Evolutionary conservation across 2,329 filamentous ascomycete genomes (phyloP), one percentile per base, ranked within the genome.

Genomic region (Parafenestella ontariensis): DNA sequence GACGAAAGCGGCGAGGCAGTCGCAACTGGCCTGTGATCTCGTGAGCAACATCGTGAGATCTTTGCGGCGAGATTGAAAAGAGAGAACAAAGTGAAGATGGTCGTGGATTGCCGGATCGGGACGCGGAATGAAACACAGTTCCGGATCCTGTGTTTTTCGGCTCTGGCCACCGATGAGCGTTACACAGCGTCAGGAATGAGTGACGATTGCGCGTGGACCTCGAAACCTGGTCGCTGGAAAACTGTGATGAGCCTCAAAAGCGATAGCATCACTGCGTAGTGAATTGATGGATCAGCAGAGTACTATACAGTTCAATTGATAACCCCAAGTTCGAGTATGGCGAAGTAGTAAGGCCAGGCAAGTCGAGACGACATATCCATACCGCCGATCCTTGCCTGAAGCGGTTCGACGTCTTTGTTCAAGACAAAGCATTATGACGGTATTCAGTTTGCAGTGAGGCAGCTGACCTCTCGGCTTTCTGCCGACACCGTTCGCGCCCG

Each of bases 401-500:
- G 28, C 41, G 44, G 37, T 20, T 15, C 17, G 20, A 29, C 36
- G 39, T 48, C 29, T 47, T 48, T 44, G 37, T 56, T 34, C 11
- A 3, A 24, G 9, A 46, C 31, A 37, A 46, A 46, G 44, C 28
- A 41, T 42, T 37, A 42, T 28, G 47, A 29, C 28, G 26, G 41
- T 24, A 8, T 10, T 26, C 33, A 3, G 20, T 17, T 18, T 7
- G 13, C 17, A 24, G 18, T 28, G 11, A 28, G 33, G 28, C 52
- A 50, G 34, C 42, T 55, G 52, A 50, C 46, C 47, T 50, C 36
- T 50, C 42, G 36, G 36, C 21, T 46, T n/a, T 6, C 43, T 50
- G 47, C 42, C 37, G 47, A 48, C 13, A 40, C 36, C 46, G 43
- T 46, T 54, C 29, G 46, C 44, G 43, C 41, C 29, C n/a, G 29